Evolutionary conservation across 1,139 yeast genomes (phyloP).

Genomic region (Pichia sorboxylosa): DNA sequence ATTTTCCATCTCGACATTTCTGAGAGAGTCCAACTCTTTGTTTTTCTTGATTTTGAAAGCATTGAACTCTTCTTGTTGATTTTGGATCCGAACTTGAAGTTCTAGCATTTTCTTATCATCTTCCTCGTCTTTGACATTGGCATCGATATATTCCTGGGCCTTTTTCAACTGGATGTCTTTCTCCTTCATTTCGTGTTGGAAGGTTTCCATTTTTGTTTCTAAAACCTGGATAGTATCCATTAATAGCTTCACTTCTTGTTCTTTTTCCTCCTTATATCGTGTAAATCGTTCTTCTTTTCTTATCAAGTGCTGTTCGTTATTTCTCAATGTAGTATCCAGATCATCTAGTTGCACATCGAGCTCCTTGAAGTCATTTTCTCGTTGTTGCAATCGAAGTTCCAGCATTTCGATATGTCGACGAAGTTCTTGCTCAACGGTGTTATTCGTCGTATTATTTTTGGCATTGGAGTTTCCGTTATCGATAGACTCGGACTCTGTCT

Average conservation of each 20-base stretch:
- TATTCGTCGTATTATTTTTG: not conserved
- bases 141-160: not conserved
- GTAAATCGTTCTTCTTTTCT: constrained; percentile 35
- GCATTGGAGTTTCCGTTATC: not conserved
- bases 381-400: constrained; percentile 4
- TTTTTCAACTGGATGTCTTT: no score
- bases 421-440: constrained; percentile 2
- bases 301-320: constrained; percentile 31
- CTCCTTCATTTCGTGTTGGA: no score
- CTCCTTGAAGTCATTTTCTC: constrained; percentile 23
- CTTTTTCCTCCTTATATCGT: constrained; percentile 36
- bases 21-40: constrained; percentile 10
- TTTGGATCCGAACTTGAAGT: not conserved
- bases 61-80: not conserved
- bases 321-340: constrained; percentile 35
- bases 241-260: constrained; percentile 45
- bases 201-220: constrained; percentile 26
- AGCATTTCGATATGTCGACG: constrained; percentile 5
- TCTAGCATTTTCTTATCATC: constrained; percentile 9
- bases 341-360: constrained; percentile 34
- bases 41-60: constrained; percentile 8
- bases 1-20: constrained; percentile 14
- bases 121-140: constrained; percentile 21
- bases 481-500: not conserved
- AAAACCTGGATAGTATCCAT: constrained; percentile 44